A percentile compares a stretch with the other conserved stretches of the same genome.
phyloP scores from a whole-genome alignment of 2,329 filamentous ascomycete species.

The Onygena corvina region DNA sequence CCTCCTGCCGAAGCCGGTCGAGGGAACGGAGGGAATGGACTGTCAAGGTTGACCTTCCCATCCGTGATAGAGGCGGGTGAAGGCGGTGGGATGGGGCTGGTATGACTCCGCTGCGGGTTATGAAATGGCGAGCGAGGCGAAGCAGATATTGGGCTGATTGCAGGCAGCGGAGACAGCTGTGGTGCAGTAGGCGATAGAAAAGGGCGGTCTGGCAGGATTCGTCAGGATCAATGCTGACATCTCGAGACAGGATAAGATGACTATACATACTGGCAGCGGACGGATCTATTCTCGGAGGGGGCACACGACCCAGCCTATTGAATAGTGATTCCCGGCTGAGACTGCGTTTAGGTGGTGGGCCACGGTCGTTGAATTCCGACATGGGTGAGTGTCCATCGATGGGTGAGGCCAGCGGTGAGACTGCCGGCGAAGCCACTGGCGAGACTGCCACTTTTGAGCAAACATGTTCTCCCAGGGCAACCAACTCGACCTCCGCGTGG shows the following conservation, averaged over 20 bases:
- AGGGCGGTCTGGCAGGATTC: conserved; percentile 26
- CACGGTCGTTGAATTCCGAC: background rate
- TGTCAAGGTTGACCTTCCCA: conserved; percentile 36
- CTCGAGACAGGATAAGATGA: background rate
- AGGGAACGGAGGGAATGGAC: conserved; percentile 44
- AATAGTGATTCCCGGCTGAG: conserved; percentile 7
- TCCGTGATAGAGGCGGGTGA: conserved; percentile 30
- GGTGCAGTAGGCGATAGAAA: conserved; percentile 43
- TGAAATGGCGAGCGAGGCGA: conserved; percentile 49
- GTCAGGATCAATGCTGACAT: background rate
- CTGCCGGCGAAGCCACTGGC: conserved; percentile 5
- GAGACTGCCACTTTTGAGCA: conserved; percentile 46
- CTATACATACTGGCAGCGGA: conserved; percentile 44
- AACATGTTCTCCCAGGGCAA: conserved; percentile 72
- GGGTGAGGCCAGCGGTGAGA: background rate
- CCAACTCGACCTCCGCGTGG: conserved; percentile 65
- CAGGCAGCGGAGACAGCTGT: conserved; percentile 38
- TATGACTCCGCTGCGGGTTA: conserved; percentile 28
- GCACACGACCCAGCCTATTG: conserved; percentile 35
- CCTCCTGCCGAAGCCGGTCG: conserved; percentile 25
- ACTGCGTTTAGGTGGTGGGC: conserved; percentile 9
- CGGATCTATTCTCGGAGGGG: conserved; percentile 46
- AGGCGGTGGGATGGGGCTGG: conserved; percentile 30
- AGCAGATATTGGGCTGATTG: conserved; percentile 44
- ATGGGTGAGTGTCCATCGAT: background rate